phyloP scores from a whole-genome alignment of 805 yeast genomes.

The Wickerhamiella australiensis region DNA sequence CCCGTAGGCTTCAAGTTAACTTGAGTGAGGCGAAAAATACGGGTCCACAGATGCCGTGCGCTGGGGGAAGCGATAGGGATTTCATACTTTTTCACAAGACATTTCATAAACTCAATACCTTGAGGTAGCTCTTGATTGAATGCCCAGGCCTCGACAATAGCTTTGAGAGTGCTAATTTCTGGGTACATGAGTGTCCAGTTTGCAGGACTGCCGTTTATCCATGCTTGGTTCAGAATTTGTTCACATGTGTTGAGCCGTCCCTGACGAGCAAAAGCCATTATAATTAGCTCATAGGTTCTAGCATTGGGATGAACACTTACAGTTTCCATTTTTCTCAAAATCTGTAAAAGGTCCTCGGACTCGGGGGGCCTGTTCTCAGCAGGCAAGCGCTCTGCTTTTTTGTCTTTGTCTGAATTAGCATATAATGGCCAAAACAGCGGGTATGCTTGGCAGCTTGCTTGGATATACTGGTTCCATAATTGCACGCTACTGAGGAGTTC shows the following conservation, averaged over 20 bases:
- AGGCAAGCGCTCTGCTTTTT: background rate
- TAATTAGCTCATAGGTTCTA: constrained; percentile 25
- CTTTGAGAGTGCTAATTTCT: constrained; percentile 18
- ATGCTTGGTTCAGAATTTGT: constrained; percentile 21
- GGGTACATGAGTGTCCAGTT: constrained; percentile 19
- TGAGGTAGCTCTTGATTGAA: constrained; percentile 19
- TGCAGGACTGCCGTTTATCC: constrained; percentile 19
- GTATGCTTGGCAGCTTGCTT: constrained; percentile 25
- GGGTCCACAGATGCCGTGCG: constrained; percentile 21
- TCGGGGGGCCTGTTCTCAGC: constrained; percentile 16
- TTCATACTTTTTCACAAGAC: constrained; percentile 15
- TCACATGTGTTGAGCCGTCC: constrained; percentile 20
- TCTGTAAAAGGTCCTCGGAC: constrained; percentile 17
- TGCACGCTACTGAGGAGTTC: constrained; percentile 19
- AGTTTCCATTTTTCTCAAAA: constrained; percentile 23
- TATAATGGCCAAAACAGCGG: constrained; percentile 23
- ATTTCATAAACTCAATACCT: constrained; percentile 20
- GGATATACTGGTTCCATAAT: constrained; percentile 29
- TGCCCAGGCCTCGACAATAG: constrained; percentile 24
- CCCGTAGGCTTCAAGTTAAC: constrained; percentile 17
- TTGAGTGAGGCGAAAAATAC: constrained; percentile 19
- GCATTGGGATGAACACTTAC: constrained; percentile 25
- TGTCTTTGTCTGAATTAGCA: background rate
- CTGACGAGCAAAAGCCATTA: constrained; percentile 26
- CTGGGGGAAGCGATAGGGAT: constrained; percentile 16